These are phyloP conservation scores for Dioscorea dumetorum DNA, from an alignment of 106 monocot species.

Conservation along the genomic window DNA sequence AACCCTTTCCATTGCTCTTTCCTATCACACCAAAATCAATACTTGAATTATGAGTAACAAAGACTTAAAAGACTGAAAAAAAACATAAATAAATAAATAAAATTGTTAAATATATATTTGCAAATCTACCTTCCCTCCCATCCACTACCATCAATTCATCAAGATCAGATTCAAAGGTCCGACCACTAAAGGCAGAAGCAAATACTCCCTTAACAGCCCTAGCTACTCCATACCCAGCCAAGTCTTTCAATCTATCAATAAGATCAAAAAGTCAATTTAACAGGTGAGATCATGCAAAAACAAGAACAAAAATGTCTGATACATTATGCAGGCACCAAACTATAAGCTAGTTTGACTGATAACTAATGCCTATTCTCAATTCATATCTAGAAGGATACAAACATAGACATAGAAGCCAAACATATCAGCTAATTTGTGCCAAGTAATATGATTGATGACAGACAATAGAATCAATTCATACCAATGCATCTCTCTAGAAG, in stretches of 20 bases:
- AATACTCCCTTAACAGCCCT: slow-evolving; percentile 66
- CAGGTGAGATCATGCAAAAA: too few relatives aligned
- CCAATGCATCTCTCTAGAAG: too few relatives aligned
- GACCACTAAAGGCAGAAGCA: slow-evolving; percentile 53
- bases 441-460: too few relatives aligned
- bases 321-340: too few relatives aligned
- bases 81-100: not conserved
- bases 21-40: slow-evolving; percentile 33
- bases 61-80: not conserved
- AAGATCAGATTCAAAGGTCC: slow-evolving; percentile 46
- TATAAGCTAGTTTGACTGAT: too few relatives aligned
- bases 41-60: not conserved
- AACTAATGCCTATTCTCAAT: too few relatives aligned
- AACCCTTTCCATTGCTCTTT: slow-evolving; percentile 86
- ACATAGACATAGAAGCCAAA: too few relatives aligned
- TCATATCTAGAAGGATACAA: too few relatives aligned
- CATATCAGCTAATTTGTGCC: too few relatives aligned
- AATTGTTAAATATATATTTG: not conserved
- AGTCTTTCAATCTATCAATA: slow-evolving; percentile 62
- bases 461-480: too few relatives aligned
- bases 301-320: too few relatives aligned
- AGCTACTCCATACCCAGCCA: slow-evolving; percentile 94
- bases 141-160: slow-evolving; percentile 61
- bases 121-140: slow-evolving; percentile 56
- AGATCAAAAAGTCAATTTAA: too few relatives aligned